These are phyloP conservation scores for Penicillium sp. DNA, from an alignment of 2,329 filamentous ascomycete species.

Conservation along the genomic window DNA sequence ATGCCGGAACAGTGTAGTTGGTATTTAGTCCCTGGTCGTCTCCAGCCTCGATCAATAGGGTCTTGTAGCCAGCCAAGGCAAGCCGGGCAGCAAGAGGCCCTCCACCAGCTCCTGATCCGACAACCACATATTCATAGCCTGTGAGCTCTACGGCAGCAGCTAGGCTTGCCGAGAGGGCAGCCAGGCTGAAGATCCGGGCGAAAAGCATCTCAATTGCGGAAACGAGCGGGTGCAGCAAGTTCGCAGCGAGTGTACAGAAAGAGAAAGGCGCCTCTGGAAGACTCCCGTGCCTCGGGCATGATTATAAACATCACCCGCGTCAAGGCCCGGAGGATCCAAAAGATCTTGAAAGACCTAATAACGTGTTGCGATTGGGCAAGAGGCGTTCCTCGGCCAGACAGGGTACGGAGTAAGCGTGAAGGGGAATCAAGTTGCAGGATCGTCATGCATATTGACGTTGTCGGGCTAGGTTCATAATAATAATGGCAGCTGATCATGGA, in stretches of 20 bases:
- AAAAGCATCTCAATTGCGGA: constrained; percentile 9
- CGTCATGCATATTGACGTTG: constrained; percentile 3
- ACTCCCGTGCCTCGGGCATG: neutral
- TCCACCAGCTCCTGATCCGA: constrained; percentile 41
- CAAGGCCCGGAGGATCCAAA: neutral
- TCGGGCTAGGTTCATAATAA: neutral
- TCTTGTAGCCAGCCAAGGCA: constrained; percentile 37
- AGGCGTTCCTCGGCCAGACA: neutral
- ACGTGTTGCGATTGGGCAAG: neutral
- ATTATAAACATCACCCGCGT: neutral
- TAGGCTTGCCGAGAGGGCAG: constrained; percentile 14
- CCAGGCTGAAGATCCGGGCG: constrained; percentile 11
- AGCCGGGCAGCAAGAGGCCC: constrained; percentile 39
- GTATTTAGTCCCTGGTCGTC: constrained; percentile 35
- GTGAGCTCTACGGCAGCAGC: constrained; percentile 26
- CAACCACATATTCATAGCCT: constrained; percentile 42
- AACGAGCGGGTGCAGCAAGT: neutral
- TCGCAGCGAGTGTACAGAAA: neutral
- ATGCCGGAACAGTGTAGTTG: constrained; percentile 34
- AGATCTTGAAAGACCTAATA: no score
- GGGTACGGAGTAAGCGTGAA: neutral
- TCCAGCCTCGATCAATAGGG: constrained; percentile 41
- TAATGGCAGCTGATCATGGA: no score
- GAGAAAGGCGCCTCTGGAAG: neutral
- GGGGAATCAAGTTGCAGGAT: neutral